phyloP scores from a whole-genome alignment of 257 asterid species.

The Catharanthus roseus region DNA sequence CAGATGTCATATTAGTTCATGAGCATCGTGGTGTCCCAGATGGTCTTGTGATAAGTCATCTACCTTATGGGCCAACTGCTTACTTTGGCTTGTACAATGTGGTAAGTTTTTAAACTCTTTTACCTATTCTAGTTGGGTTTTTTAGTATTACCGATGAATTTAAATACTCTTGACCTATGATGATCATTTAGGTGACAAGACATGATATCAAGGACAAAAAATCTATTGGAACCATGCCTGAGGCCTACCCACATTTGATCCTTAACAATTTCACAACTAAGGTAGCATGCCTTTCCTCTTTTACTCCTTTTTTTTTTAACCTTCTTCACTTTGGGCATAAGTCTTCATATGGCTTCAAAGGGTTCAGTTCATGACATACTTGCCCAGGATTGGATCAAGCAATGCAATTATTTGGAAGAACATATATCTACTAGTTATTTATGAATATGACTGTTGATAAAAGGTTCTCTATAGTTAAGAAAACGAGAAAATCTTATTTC shows the following conservation, averaged over 20 bases:
- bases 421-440: background rate
- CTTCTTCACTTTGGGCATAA: no score
- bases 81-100: constrained; percentile 89
- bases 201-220: constrained; percentile 88
- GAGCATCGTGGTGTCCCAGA: constrained; percentile 97
- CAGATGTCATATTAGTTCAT: constrained; percentile 80
- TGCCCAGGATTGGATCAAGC: background rate
- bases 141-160: no score
- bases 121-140: background rate
- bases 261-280: constrained; percentile 64
- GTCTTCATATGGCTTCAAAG: background rate
- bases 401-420: constrained; percentile 2
- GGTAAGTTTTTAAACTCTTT: constrained; percentile 43
- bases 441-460: background rate
- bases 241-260: constrained; percentile 88
- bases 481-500: background rate
- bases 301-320: background rate
- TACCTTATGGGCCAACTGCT: constrained; percentile 98
- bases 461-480: background rate
- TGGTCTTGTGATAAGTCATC: constrained; percentile 79
- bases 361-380: background rate
- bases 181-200: no score
- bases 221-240: constrained; percentile 82
- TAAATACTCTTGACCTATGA: no score
- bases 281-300: constrained; percentile 30